Base-by-base conservation (phyloP, 176 grass and related monocot genomes). In the Carex parvula region DNA sequence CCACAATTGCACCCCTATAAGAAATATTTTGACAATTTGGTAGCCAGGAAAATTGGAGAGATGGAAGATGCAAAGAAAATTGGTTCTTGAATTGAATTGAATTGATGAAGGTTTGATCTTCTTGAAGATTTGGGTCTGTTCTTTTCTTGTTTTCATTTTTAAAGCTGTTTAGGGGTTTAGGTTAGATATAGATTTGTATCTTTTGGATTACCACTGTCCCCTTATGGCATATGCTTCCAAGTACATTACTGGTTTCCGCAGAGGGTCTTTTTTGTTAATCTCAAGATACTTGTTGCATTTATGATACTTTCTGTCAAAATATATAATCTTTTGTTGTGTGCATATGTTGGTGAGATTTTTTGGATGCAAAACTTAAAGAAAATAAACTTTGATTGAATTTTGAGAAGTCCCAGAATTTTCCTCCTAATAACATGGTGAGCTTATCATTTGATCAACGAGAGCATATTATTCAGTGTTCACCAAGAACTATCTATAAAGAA, bases 1-100 rank as follows among this genome's bases (percentile, higher is more conserved):
- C 89, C 85, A 6, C 65, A 90, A 63, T 76, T 76, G 13, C 89
- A 90, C 26, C 88, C 88, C 37, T 87, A 84, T 76, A 81, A 82
- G 30, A 78, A 84, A 26, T 87, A 70, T 53, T 87, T 87, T 24
- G 82, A 90, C 7, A 67, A 84, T 17, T 84, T 90, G 85, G 58
- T 74, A 12, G 85, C 58, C 3, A 78, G 87, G 66, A 87, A 84
- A 44, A 50, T 81, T 21, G 81, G 72, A 41, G 68, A 90, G 73
- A 77, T 82, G 73, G 64, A 87, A 46, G 74, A 87, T 13, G 80
- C 62, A n/a, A 81, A 79, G 67, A 84, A 70, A 82, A 59, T 66
- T 8, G 70, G 52, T 24, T 24, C 22, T 24, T 24, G 22, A 24
- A 24, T 24, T 24, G 22, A 24, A 24, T 24, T 24, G 22, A 24